These are phyloP conservation scores for Yamadazyma dushanensis DNA, from an alignment of 1,139 yeast species.

Conservation along the genomic window DNA sequence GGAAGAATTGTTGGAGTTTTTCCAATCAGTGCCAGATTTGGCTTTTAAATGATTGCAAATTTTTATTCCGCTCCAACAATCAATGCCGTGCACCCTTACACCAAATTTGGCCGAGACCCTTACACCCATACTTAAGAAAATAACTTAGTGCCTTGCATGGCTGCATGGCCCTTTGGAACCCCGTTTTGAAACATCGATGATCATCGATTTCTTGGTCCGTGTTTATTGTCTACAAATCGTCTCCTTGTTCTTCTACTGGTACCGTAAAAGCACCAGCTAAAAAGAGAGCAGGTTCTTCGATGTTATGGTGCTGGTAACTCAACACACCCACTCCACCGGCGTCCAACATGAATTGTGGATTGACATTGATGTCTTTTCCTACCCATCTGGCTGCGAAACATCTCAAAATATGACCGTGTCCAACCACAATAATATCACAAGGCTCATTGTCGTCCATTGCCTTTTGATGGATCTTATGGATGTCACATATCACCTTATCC, in stretches of 20 bases:
- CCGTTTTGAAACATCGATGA: too few species aligned
- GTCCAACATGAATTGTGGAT: constrained; percentile 82
- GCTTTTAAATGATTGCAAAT: background rate
- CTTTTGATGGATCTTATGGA: constrained; percentile 59
- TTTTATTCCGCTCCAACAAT: background rate
- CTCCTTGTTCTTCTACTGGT: constrained; percentile 54
- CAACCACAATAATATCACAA: constrained; percentile 79
- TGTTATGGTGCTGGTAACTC: constrained; percentile 82
- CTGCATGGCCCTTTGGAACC: too few species aligned
- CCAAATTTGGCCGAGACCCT: background rate
- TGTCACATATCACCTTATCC: constrained; percentile 64
- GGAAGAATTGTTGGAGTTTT: background rate
- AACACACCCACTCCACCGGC: constrained; percentile 96
- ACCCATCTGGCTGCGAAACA: constrained; percentile 92
- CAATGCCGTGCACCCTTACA: background rate
- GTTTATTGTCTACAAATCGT: constrained; percentile 19
- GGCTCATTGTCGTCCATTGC: constrained; percentile 55
- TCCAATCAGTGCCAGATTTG: background rate
- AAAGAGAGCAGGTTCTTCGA: constrained; percentile 82
- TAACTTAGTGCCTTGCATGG: too few species aligned
- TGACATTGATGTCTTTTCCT: constrained; percentile 51
- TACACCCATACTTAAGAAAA: constrained; percentile 2
- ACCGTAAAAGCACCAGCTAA: constrained; percentile 79
- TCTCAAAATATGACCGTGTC: constrained; percentile 91
- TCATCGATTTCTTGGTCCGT: too few species aligned